Percentiles rank a stretch among this genome's conserved stretches.
phyloP scores from a whole-genome alignment of 2,329 filamentous ascomycete genomes.

The Curvularia spicifera region DNA sequence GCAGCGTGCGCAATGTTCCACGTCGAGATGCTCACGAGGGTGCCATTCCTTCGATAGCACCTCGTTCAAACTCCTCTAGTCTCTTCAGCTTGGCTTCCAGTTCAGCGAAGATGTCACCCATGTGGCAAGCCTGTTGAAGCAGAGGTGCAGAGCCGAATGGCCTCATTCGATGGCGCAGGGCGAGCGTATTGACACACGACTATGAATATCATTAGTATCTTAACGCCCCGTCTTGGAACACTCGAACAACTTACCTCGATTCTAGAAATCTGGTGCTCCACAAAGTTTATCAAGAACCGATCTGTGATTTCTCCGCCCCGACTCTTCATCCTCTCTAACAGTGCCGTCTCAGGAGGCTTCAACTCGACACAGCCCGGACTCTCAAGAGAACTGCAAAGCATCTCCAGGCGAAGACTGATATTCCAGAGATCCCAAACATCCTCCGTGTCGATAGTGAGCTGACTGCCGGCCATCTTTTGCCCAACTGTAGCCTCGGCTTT shows the following conservation, averaged over 20 bases:
- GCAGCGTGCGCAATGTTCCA: not conserved
- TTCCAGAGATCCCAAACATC: slow-evolving; percentile 90
- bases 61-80: slow-evolving; percentile 56
- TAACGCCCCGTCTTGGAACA: not conserved
- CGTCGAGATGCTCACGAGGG: slow-evolving; percentile 24
- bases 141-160: slow-evolving; percentile 70
- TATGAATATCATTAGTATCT: slow-evolving; percentile 50
- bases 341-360: slow-evolving; percentile 79
- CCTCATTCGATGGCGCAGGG: slow-evolving; percentile 77
- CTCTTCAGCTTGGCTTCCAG: slow-evolving; percentile 68
- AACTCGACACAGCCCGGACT: slow-evolving; percentile 67
- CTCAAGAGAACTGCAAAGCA: slow-evolving; percentile 90
- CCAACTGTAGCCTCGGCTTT: slow-evolving; percentile 59
- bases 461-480: slow-evolving; percentile 66
- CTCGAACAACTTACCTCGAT: slow-evolving; percentile 75
- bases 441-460: slow-evolving; percentile 81
- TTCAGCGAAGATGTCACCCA: slow-evolving; percentile 71
- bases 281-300: slow-evolving; percentile 82
- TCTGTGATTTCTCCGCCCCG: slow-evolving; percentile 87
- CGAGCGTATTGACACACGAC: slow-evolving; percentile 81
- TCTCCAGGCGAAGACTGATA: slow-evolving; percentile 86
- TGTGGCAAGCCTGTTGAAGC: slow-evolving; percentile 77
- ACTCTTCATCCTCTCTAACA: slow-evolving; percentile 76
- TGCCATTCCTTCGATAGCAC: slow-evolving; percentile 37
- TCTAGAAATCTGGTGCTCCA: slow-evolving; percentile 93